Evolutionary conservation across 345 rosid species (phyloP).

Genomic region (Anacardium occidentale): DNA sequence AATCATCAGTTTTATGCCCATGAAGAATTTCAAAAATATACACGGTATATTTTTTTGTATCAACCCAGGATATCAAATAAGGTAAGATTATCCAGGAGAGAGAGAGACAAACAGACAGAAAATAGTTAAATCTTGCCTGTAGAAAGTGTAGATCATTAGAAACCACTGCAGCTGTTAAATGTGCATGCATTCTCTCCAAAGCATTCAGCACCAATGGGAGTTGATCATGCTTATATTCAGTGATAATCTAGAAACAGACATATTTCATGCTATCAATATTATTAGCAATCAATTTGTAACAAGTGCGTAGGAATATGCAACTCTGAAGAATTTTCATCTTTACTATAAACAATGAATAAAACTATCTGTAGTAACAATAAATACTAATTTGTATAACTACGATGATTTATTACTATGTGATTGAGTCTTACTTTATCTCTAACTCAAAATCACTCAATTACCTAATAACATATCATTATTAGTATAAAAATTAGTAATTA

Average conservation of each 20-base stretch:
- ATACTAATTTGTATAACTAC: no score
- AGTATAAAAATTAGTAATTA: no score
- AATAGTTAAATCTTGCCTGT: slow-evolving; percentile 51
- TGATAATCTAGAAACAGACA: slow-evolving; percentile 53
- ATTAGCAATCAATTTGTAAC: background rate
- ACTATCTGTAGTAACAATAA: no score
- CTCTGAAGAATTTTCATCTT: background rate
- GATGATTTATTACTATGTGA: no score
- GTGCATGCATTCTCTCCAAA: slow-evolving; percentile 94
- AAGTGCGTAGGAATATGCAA: background rate
- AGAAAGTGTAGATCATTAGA: slow-evolving; percentile 83
- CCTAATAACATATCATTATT: no score
- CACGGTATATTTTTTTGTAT: background rate
- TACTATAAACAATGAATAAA: no score
- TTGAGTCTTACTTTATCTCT: background rate
- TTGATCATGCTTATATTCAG: slow-evolving; percentile 79
- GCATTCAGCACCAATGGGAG: slow-evolving; percentile 76
- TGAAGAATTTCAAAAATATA: background rate
- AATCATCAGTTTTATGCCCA: background rate
- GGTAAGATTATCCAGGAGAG: background rate
- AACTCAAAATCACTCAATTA: background rate
- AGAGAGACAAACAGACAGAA: background rate
- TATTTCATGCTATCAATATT: background rate
- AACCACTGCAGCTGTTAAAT: slow-evolving; percentile 92
- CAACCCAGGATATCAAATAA: background rate